These are phyloP conservation scores for Solanum gracilifrons DNA, from an alignment of 257 asterid genomes.

Conservation along the genomic window DNA sequence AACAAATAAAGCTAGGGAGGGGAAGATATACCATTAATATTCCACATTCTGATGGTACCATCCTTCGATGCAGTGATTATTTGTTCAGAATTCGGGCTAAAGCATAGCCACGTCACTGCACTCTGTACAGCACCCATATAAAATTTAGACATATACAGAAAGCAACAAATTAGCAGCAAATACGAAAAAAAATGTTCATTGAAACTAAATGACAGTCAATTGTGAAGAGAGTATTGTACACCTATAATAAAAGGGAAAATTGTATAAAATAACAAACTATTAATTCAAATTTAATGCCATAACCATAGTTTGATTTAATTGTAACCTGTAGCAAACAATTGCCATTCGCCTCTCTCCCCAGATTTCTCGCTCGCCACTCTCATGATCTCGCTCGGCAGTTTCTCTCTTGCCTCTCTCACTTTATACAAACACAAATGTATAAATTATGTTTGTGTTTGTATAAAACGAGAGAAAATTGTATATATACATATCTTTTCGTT, in stretches of 20 bases:
- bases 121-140: constrained; percentile 46
- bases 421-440: too few relatives aligned
- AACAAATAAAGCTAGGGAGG: not conserved
- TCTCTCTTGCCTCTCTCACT: too few relatives aligned
- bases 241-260: not conserved
- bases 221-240: not conserved
- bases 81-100: constrained; percentile 76
- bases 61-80: constrained; percentile 94
- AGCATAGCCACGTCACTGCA: constrained; percentile 99
- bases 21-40: constrained; percentile 60
- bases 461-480: too few relatives aligned
- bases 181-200: not conserved
- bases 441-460: too few relatives aligned
- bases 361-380: too few relatives aligned
- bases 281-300: too few relatives aligned
- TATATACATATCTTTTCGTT: too few relatives aligned
- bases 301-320: too few relatives aligned
- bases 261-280: too few relatives aligned
- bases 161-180: not conserved
- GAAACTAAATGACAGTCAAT: not conserved
- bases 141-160: not conserved
- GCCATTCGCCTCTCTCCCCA: too few relatives aligned
- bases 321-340: too few relatives aligned
- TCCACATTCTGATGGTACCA: constrained; percentile 86
- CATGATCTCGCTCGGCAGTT: too few relatives aligned